Percentiles rank a stretch among this genome's conserved stretches.
These are phyloP conservation scores for Sphaerulina musiva DNA, from an alignment of 2,329 filamentous ascomycete genomes.

Conservation along the genomic window DNA sequence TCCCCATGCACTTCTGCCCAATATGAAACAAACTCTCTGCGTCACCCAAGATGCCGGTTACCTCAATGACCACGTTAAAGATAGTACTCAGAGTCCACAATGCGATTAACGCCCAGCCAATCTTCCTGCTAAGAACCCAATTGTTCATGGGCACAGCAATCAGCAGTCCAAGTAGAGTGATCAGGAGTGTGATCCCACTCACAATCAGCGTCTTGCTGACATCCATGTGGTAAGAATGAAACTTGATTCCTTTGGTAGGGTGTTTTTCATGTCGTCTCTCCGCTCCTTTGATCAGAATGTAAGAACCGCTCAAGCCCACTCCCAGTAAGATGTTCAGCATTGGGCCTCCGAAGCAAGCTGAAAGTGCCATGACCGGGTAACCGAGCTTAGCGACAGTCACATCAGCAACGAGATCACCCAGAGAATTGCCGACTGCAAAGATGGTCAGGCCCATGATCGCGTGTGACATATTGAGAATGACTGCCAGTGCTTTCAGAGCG, in stretches of 20 bases:
- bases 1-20: not conserved
- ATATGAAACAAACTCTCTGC: slow-evolving; percentile 12
- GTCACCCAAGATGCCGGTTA: slow-evolving; percentile 38
- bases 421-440: slow-evolving; percentile 91
- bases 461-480: slow-evolving; percentile 88
- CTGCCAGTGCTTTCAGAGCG: slow-evolving; percentile 84
- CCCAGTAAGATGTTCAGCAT: slow-evolving; percentile 96
- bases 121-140: slow-evolving; percentile 75
- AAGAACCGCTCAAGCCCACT: slow-evolving; percentile 83
- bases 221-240: slow-evolving; percentile 73
- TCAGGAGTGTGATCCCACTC: slow-evolving; percentile 72
- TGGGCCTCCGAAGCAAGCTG: slow-evolving; percentile 94
- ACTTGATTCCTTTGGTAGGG: slow-evolving; percentile 57
- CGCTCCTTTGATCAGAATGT: slow-evolving; percentile 71
- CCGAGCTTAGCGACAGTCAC: slow-evolving; percentile 89
- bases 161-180: slow-evolving; percentile 72
- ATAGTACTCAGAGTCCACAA: slow-evolving; percentile 77
- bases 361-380: slow-evolving; percentile 91
- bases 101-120: slow-evolving; percentile 72
- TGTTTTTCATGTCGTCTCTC: slow-evolving; percentile 61
- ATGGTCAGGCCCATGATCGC: slow-evolving; percentile 91
- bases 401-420: slow-evolving; percentile 89
- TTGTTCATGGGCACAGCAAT: slow-evolving; percentile 76
- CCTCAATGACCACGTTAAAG: slow-evolving; percentile 73
- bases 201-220: slow-evolving; percentile 81